phyloP scores from a whole-genome alignment of 768 basidiomycete species.

The Tulasnella sp. region DNA sequence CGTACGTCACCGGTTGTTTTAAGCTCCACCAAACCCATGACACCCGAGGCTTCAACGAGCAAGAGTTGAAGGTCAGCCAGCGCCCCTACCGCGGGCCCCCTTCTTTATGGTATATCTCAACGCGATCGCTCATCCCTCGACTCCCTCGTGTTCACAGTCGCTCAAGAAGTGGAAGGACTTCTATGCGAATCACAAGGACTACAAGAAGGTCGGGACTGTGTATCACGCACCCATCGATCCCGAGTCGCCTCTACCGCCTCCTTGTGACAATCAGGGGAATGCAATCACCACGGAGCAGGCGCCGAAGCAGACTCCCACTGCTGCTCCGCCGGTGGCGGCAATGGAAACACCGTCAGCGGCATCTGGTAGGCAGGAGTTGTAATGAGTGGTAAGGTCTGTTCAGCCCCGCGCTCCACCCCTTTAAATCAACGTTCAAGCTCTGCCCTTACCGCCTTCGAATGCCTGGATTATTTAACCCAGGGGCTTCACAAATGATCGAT shows the following conservation, averaged over 20 bases:
- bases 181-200: constrained; percentile 71
- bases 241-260: constrained; percentile 11
- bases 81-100: not conserved
- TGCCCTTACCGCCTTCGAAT: no score
- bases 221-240: constrained; percentile 23
- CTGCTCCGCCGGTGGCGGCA: no score
- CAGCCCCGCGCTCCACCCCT: no score
- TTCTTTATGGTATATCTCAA: not conserved
- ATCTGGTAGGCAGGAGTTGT: not conserved
- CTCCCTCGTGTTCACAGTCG: not conserved
- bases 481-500: no score
- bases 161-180: constrained; percentile 83
- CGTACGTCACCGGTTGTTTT: constrained; percentile 93
- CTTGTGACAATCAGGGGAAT: constrained; percentile 4
- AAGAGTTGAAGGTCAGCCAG: constrained; percentile 53
- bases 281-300: no score
- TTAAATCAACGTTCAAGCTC: no score
- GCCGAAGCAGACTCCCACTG: no score
- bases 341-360: no score
- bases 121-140: not conserved
- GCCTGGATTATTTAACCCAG: no score
- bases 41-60: constrained; percentile 62
- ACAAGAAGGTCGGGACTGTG: constrained; percentile 66
- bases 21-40: constrained; percentile 84
- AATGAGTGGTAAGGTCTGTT: no score